Conservation (phyloP, 2,329 filamentous ascomycete species). For the Dactylonectria macrodidyma region DNA sequence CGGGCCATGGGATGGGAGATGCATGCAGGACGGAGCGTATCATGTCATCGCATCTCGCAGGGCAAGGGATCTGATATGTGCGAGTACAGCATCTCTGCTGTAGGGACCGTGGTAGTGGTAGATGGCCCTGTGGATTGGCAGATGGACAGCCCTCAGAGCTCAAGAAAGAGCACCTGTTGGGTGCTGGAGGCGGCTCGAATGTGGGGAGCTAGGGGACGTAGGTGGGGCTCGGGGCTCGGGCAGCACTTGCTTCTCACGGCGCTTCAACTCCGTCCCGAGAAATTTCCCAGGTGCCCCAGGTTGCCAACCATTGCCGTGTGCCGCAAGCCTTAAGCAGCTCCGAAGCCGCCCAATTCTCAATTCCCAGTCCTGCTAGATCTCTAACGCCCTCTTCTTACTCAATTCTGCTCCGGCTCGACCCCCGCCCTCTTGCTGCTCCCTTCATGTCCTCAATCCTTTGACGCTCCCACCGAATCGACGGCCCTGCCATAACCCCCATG, state of each 20-base stretch:
- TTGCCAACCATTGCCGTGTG: slow-evolving; percentile 37
- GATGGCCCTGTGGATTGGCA: too few relatives aligned
- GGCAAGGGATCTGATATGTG: slow-evolving; percentile 11
- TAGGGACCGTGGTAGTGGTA: neutral
- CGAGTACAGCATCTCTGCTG: slow-evolving; percentile 5
- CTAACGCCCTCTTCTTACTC: slow-evolving; percentile 10
- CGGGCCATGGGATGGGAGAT: slow-evolving; percentile 18
- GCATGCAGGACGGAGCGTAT: slow-evolving; percentile 11
- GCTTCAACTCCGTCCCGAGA: slow-evolving; percentile 47
- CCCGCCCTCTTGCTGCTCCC: slow-evolving; percentile 1
- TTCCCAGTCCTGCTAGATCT: slow-evolving; percentile 13
- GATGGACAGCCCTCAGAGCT: neutral
- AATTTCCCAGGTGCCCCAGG: slow-evolving; percentile 37
- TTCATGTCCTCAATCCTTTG: slow-evolving; percentile 13
- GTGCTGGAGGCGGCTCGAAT: neutral
- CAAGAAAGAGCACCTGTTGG: neutral
- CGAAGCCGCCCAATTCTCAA: slow-evolving; percentile 13
- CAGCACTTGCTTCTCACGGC: slow-evolving; percentile 37
- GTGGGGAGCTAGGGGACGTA: slow-evolving; percentile 21
- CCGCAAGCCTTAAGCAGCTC: slow-evolving; percentile 40
- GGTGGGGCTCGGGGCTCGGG: slow-evolving; percentile 41
- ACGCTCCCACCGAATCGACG: slow-evolving; percentile 29
- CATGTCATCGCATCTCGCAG: slow-evolving; percentile 14
- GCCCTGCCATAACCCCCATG: slow-evolving; percentile 43
- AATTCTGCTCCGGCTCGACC: neutral